phyloP scores from a whole-genome alignment of 2,329 filamentous ascomycete genomes.

The Arthrobotrys entomopaga region DNA sequence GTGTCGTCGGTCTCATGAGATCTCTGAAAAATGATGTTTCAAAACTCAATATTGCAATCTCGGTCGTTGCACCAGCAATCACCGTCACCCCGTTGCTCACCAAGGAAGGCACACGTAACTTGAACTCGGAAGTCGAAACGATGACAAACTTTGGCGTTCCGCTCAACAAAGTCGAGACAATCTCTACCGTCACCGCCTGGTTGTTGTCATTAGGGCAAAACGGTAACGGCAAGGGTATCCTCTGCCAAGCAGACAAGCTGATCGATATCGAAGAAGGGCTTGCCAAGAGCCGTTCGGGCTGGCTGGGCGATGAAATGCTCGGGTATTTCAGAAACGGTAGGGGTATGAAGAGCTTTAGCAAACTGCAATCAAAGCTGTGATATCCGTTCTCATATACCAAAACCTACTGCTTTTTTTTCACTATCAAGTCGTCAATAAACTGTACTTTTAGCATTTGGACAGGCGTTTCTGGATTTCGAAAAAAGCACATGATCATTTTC shows the following conservation, averaged over 20 bases:
- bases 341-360: constrained; percentile 52
- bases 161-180: constrained; percentile 64
- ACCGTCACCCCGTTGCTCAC: constrained; percentile 65
- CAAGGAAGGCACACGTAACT: constrained; percentile 50
- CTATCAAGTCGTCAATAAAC: too few species aligned
- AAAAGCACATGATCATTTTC: neutral
- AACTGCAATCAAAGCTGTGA: constrained; percentile 46
- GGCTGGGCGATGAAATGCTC: constrained; percentile 68
- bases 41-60: constrained; percentile 64
- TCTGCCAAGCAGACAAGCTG: constrained; percentile 64
- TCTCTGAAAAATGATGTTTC: constrained; percentile 66
- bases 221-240: constrained; percentile 64
- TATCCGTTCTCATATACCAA: neutral
- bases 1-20: constrained; percentile 66
- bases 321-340: constrained; percentile 65
- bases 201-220: constrained; percentile 63
- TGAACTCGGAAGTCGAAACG: constrained; percentile 62
- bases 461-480: constrained; percentile 32
- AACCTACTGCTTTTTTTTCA: too few species aligned
- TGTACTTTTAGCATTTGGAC: constrained; percentile 50
- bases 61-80: constrained; percentile 66
- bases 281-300: constrained; percentile 64
- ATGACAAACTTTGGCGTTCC: constrained; percentile 65
- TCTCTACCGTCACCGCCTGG: constrained; percentile 64
- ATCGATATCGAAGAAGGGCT: constrained; percentile 65